A percentile compares a stretch with the other conserved stretches of the same genome.
Evolutionary conservation across 2,329 filamentous ascomycete species (phyloP).

Genomic region (Zymoseptoria brevis): DNA sequence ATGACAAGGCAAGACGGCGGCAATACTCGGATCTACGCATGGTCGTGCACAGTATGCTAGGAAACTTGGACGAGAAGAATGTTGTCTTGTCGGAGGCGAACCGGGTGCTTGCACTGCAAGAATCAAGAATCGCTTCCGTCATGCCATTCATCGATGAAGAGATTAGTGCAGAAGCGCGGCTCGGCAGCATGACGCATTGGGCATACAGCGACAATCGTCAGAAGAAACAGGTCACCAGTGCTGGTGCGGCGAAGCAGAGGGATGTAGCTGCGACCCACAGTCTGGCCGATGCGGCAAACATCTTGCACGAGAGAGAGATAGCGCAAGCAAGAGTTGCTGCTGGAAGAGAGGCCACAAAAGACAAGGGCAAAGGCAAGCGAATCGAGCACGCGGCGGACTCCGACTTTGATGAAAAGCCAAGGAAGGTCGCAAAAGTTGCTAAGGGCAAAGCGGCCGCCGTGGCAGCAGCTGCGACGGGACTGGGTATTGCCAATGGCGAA

Average conservation of each 20-base stretch:
- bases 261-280: conserved; percentile 71
- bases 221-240: conserved; percentile 45
- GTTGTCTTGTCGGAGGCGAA: conserved; percentile 91
- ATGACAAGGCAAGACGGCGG: conserved; percentile 42
- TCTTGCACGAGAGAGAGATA: conserved; percentile 72
- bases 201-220: conserved; percentile 76
- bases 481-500: conserved; percentile 54
- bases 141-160: conserved; percentile 81
- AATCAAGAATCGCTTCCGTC: conserved; percentile 75
- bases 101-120: conserved; percentile 76
- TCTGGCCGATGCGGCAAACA: conserved; percentile 59
- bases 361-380: conserved; percentile 62
- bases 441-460: conserved; percentile 58
- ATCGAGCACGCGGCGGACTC: conserved; percentile 59
- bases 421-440: conserved; percentile 53
- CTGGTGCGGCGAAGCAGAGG: conserved; percentile 64
- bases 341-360: conserved; percentile 55
- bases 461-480: conserved; percentile 33
- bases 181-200: conserved; percentile 89
- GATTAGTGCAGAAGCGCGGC: conserved; percentile 88
- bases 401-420: conserved; percentile 67
- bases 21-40: conserved; percentile 66
- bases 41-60: conserved; percentile 75
- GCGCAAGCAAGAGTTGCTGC: conserved; percentile 74
- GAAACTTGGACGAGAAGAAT: conserved; percentile 93